Percentiles rank a stretch among this genome's conserved stretches.
Evolutionary conservation across 176 grass and related monocot genomes (phyloP).

Genomic region (Oryza glaberrima): DNA sequence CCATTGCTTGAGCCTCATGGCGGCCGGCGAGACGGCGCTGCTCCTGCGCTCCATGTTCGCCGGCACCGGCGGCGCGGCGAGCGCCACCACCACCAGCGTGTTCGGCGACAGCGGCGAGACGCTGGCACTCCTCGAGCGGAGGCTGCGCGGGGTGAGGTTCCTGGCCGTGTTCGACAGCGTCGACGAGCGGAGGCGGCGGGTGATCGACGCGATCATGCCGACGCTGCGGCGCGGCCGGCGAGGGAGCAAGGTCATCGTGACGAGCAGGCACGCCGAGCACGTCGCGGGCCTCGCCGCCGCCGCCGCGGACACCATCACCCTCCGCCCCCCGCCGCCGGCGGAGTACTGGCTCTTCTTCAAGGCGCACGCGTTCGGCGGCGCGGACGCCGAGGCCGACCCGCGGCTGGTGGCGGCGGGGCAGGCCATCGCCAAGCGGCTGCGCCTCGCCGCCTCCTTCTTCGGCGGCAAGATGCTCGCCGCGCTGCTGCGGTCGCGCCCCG

Average conservation of each 20-base stretch:
- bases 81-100: not conserved
- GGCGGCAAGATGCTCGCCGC: conserved; percentile 13
- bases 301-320: not conserved
- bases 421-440: conserved; percentile 16
- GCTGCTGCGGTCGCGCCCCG: conserved; percentile 11
- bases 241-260: conserved; percentile 41
- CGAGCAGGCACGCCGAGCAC: not conserved
- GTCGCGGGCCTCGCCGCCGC: conserved; percentile 29
- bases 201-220: conserved; percentile 34
- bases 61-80: not conserved
- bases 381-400: not conserved
- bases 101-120: not conserved
- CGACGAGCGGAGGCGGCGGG: not conserved
- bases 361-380: no score
- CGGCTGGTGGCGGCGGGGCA: not conserved
- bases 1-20: conserved; percentile 41
- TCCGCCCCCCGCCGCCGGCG: not conserved
- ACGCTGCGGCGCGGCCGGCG: not conserved
- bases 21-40: not conserved
- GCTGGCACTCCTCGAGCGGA: not conserved
- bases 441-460: not conserved
- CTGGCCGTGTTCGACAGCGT: conserved; percentile 42
- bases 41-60: conserved; percentile 27
- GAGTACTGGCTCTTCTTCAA: no score
- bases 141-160: conserved; percentile 17